These are phyloP conservation scores for Fusarium pininemorale DNA, from an alignment of 2,329 filamentous ascomycete species.

Conservation along the genomic window DNA sequence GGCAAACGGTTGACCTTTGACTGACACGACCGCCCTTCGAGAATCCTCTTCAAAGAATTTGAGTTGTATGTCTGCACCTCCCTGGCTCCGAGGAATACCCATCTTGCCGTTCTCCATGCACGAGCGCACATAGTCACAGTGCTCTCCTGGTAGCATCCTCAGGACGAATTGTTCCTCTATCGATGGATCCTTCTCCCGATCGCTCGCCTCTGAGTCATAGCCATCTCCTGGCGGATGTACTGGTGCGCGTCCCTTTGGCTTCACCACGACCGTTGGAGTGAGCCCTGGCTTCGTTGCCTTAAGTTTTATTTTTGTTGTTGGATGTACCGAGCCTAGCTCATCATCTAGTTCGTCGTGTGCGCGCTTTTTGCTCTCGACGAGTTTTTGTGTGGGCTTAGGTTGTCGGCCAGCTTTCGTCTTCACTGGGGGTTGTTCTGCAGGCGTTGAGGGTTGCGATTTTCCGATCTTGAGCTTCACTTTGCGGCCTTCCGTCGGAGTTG, in stretches of 20 bases:
- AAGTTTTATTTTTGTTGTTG: conserved; percentile 65
- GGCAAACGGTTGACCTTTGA: conserved; percentile 77
- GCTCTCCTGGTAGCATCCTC: conserved; percentile 85
- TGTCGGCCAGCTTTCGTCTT: conserved; percentile 70
- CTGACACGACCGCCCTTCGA: conserved; percentile 75
- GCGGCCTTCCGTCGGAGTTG: conserved; percentile 47
- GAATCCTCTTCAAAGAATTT: conserved; percentile 81
- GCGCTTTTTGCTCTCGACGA: conserved; percentile 69
- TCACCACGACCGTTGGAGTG: conserved; percentile 58
- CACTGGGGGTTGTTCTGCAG: conserved; percentile 45
- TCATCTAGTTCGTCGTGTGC: conserved; percentile 65
- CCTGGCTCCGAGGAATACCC: conserved; percentile 68
- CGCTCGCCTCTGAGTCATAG: conserved; percentile 95
- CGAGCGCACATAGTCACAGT: conserved; percentile 83
- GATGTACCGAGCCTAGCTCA: conserved; percentile 45
- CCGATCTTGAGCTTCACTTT: conserved; percentile 56
- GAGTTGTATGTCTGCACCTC: conserved; percentile 80
- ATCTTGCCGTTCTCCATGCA: conserved; percentile 81
- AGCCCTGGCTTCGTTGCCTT: conserved; percentile 50
- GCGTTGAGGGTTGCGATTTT: conserved; percentile 51
- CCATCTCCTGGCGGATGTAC: conserved; percentile 81
- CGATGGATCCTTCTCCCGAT: conserved; percentile 85
- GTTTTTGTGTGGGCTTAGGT: conserved; percentile 67
- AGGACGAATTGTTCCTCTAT: conserved; percentile 91
- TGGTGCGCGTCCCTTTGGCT: conserved; percentile 73